Base-by-base conservation (phyloP, 2,329 filamentous ascomycete species). In the Ascochyta viciae-villosae region DNA sequence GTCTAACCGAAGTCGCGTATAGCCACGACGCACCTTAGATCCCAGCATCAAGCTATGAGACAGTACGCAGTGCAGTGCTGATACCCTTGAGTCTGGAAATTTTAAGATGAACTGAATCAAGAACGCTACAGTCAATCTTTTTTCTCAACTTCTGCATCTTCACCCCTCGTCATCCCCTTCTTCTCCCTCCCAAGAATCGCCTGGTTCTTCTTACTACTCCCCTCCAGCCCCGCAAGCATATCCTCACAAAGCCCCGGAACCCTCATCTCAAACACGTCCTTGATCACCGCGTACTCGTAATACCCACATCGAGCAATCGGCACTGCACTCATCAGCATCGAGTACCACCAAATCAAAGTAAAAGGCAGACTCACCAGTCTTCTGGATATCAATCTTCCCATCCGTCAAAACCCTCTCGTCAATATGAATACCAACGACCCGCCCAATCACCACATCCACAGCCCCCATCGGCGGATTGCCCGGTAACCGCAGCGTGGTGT, bases 231-330 rank as follows among this genome's bases (percentile, higher is more conserved):
- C 12, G 56, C 62, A 40, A 64, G 24, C 12, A 65, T 41, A 45
- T 50, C 58, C 35, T 61, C 61, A 50, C 73, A 65, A 37, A 66
- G 72, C 43, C 73, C 79, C 3, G 81, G 81, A 55, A 82, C 78
- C 4, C 76, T 70, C 85, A 87, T 87, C 44, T 87, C 84, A 72
- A 87, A 87, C 1, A 82, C 81, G 22, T 84, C 79, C 47, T 75
- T 74, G 2, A 87, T 76, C 10, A 84, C 82, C 1, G 81, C 76
- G 73, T 87, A 87, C 67, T 87, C 77, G 64, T 82, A 83, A 67
- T 87, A 87, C 15, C 85, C 85, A 65, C 81, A 86, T 24, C 85
- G 72, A 6, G 84, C 85, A 71, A 87, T 87, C 4, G 85, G 85
- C 73, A 79, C 53, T 50, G 8, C 3, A 3, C 2, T 1, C n/a